These are phyloP conservation scores for Bisporella sp. DNA, from an alignment of 2,329 filamentous ascomycete species.

Conservation along the genomic window DNA sequence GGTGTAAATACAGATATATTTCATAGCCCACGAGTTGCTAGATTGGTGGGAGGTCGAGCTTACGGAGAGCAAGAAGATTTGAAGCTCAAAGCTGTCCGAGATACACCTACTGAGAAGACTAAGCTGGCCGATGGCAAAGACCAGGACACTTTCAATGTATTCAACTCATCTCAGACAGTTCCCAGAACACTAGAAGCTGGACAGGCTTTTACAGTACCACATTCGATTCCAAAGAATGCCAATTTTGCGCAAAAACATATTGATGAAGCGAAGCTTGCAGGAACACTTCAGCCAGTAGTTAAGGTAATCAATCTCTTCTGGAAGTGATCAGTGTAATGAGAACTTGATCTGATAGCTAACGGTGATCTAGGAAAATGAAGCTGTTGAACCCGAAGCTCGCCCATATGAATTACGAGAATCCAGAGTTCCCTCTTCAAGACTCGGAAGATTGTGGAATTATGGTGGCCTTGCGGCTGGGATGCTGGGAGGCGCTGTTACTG, in stretches of 20 bases:
- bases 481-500: constrained; percentile 85
- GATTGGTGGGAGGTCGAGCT: constrained; percentile 41
- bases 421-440: constrained; percentile 77
- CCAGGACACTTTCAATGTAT: constrained; percentile 29
- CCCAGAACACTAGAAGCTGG: constrained; percentile 4
- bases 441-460: constrained; percentile 92
- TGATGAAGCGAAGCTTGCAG: constrained; percentile 33
- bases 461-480: constrained; percentile 88
- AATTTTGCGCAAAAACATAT: constrained; percentile 29
- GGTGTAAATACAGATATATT: constrained; percentile 56
- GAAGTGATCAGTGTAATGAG: background rate
- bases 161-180: constrained; percentile 5
- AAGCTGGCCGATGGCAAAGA: constrained; percentile 25
- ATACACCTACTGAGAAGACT: constrained; percentile 29
- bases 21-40: constrained; percentile 50
- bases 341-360: constrained; percentile 39
- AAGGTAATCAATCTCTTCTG: too few relatives aligned
- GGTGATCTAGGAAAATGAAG: constrained; percentile 24
- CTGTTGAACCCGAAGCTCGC: constrained; percentile 21
- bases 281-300: constrained; percentile 20
- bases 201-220: constrained; percentile 1
- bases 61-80: constrained; percentile 14
- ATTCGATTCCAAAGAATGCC: constrained; percentile 5
- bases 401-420: constrained; percentile 77
- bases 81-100: constrained; percentile 27